Base-by-base conservation (phyloP, 768 basidiomycete species). In the Amanita molliuscula region DNA sequence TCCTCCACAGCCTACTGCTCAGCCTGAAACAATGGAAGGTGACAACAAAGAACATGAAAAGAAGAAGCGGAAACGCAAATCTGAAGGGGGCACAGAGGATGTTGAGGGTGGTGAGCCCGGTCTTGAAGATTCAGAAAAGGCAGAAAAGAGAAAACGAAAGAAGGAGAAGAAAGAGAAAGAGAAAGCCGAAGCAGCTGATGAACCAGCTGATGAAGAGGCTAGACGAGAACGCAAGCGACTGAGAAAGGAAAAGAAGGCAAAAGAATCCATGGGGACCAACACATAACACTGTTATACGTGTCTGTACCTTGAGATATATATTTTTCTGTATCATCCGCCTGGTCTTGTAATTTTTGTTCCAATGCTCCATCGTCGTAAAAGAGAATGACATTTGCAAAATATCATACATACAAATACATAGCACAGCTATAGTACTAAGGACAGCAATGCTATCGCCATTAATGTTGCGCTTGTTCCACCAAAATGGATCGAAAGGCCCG, bases 41-140 rank as follows among this genome's bases (percentile, higher is more conserved):
- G 44, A 50, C 16, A 49, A 35, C 7, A 52, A 56, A 35, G 55
- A 57, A 34, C 56, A 60, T 59, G 73, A 78, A 23, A 83, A 90
- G 61, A 88, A 88, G 69, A 94, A 95, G 62, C 79, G 88, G 47
- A 91, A 90, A 65, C 79, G 86, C 43, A 87, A 86, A 61, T 83
- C 82, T 1, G 84, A 81, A 54, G 73, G 21, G 21, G 18, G 38
- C 20, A 7, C 61, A 6, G 64, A 67, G 0, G 78, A 70, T 34
- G 57, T 52, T 18, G 71, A 62, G 15, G 69, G 65, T 4, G 37
- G 26, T 62, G 65, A 61, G 0, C 62, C 61, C 20, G 66, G 59
- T 35, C 73, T 55, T 11, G 69, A 64, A 6, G 76, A 68, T 18
- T 67, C 64, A 7, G 80, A 78, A 4, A 74, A 71, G 54, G 67